phyloP scores from a whole-genome alignment of 1,139 yeast genomes.

The Taphrina wiesneri region DNA sequence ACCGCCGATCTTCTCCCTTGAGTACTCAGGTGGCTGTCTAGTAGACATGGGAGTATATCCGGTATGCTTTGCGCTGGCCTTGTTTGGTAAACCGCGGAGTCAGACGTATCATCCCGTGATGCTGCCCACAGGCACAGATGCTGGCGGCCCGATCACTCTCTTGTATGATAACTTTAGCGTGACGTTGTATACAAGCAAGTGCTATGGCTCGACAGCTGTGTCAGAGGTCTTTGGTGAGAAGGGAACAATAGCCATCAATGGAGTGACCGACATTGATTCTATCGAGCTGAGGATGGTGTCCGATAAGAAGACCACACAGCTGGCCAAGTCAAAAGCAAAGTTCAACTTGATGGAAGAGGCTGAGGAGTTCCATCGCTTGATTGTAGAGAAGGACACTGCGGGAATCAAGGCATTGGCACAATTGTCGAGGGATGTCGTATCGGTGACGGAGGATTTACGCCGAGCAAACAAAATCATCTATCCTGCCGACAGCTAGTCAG shows the following conservation, averaged over 20 bases:
- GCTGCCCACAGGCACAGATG: constrained; percentile 31
- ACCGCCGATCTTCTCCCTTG: constrained; percentile 19
- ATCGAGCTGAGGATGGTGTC: constrained; percentile 3
- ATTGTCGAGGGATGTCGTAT: constrained; percentile 11
- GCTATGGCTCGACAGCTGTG: constrained; percentile 14
- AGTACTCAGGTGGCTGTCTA: constrained; percentile 29
- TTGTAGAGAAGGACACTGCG: constrained; percentile 11
- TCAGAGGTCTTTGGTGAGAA: constrained; percentile 28
- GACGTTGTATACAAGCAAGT: constrained; percentile 21
- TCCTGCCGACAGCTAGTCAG: constrained; percentile 9
- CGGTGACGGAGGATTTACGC: constrained; percentile 11
- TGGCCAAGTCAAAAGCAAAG: constrained; percentile 11
- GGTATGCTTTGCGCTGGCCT: constrained; percentile 27
- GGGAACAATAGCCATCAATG: constrained; percentile 22
- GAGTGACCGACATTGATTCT: constrained; percentile 30
- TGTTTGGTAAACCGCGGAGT: constrained; percentile 30
- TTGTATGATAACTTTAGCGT: constrained; percentile 10
- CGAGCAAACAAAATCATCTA: constrained; percentile 8
- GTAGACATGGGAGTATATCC: constrained; percentile 32
- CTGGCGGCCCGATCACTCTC: constrained; percentile 23
- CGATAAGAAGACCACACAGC: constrained; percentile 3
- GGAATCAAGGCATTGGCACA: constrained; percentile 8
- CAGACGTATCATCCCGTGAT: constrained; percentile 21
- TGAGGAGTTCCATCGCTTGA: constrained; percentile 20
- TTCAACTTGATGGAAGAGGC: constrained; percentile 30